Evolutionary conservation across 208 protist genomes (phyloP), one percentile per base, ranked within the genome.

Genomic region (Leishmania turanica): DNA sequence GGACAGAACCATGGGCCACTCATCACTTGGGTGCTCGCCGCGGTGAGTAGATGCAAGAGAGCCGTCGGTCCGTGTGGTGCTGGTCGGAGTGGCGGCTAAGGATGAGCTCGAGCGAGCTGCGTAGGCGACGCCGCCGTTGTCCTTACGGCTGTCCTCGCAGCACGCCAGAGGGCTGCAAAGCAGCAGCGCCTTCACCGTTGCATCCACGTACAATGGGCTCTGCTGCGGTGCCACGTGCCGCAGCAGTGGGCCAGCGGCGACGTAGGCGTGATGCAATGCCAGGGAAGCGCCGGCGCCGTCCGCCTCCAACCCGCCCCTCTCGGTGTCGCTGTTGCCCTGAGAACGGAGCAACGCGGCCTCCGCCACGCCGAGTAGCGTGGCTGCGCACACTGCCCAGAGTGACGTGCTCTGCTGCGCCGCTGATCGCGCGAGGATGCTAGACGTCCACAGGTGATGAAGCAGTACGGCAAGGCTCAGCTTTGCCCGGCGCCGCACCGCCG

Each of bases 381-480:
- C 82, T 49, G 77, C 71, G n/a, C 82, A 85, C 42, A 85, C 69
- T 19, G 75, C 51, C 82, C 82, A 85, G 45, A 85, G 71, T 65
- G 47, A 53, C 58, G 60, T 73, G 31, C 34, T 64, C 27, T 64
- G 82, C 77, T 80, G 76, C 77, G 47, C 40, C 19, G 71, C 19
- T 21, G 80, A 83, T 9, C 80, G 80, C 21, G 40, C 21, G 7
- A 65, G 60, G 15, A 83, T 56, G 21, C 64, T 42, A 37, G 34
- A 64, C 2, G 73, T 68, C 80, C 80, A 83, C 9, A 83, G 37
- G 65, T 83, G 74, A 56, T 83, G 80, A 9, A 83, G 72, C 49
- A 83, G 65, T 37, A 83, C 80, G 24, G 73, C 70, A 11, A 83
- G 74, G 45, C 65, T 51, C n/a, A 83, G 40, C 45, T 56, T 58